Conservation (phyloP, 305 asterid species). For the Fraxinus paxiana region DNA sequence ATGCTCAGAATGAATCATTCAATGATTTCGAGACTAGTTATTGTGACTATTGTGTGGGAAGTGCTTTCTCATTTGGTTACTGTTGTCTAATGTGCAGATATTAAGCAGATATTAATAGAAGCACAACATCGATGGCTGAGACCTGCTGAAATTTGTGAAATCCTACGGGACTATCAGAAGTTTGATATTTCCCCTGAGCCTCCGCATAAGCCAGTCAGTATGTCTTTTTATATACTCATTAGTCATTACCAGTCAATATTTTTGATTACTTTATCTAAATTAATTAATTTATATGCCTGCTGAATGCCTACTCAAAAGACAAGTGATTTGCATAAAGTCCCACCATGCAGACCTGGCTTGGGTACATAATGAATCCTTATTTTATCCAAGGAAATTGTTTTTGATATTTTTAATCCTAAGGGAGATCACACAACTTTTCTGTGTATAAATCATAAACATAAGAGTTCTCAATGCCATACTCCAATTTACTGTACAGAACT, state of each 20-base stretch:
- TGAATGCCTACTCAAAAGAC: background rate
- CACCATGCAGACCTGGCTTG: background rate
- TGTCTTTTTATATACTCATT: constrained; percentile 33
- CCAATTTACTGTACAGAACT: background rate
- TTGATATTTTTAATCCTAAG: background rate
- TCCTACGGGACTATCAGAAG: constrained; percentile 57
- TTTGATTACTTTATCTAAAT: background rate
- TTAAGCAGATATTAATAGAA: constrained; percentile 64
- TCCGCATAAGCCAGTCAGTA: constrained; percentile 78
- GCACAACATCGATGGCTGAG: constrained; percentile 87
- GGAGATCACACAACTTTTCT: background rate
- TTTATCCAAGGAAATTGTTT: background rate
- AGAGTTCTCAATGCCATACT: background rate
- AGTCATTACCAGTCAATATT: constrained; percentile 6
- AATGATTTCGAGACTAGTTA: background rate
- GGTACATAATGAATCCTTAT: background rate
- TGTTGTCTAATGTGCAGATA: constrained; percentile 47
- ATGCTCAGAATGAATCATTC: background rate
- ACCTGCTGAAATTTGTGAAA: constrained; percentile 87
- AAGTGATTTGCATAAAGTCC: constrained; percentile 1
- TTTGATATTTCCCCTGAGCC: constrained; percentile 70
- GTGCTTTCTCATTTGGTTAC: background rate
- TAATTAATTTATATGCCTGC: background rate
- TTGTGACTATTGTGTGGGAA: background rate
- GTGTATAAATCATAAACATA: background rate